Percentiles rank a stretch among this genome's conserved stretches.
phyloP scores from a whole-genome alignment of 768 basidiomycete genomes.

The Tricholoma furcatifolium region DNA sequence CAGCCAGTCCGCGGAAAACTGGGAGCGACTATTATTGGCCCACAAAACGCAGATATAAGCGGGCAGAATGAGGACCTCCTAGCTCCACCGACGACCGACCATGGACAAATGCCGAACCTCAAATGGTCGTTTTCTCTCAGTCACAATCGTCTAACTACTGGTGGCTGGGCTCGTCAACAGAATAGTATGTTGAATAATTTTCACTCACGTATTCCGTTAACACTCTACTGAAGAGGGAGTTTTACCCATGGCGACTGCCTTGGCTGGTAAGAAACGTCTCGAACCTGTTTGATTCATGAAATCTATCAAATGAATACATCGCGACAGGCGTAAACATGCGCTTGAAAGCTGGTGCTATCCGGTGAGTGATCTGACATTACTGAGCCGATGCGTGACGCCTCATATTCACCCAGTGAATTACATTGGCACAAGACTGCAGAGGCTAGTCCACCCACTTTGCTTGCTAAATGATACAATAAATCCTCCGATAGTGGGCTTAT shows the following conservation, averaged over 20 bases:
- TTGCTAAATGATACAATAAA: background rate
- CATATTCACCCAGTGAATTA: constrained; percentile 39
- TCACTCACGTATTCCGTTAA: background rate
- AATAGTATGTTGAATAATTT: constrained; percentile 39
- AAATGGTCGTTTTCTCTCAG: constrained; percentile 68
- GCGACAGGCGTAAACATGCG: constrained; percentile 52
- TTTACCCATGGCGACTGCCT: constrained; percentile 47
- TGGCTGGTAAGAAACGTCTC: constrained; percentile 26
- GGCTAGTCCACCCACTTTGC: constrained; percentile 19
- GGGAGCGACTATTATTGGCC: constrained; percentile 52
- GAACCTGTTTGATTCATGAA: background rate
- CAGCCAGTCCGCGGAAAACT: constrained; percentile 43
- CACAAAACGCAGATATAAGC: constrained; percentile 54
- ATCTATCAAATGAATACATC: constrained; percentile 4
- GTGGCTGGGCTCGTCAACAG: constrained; percentile 69
- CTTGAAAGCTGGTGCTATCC: constrained; percentile 49
- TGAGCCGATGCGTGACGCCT: background rate
- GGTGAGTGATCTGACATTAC: constrained; percentile 25
- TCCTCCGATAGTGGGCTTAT: constrained; percentile 46
- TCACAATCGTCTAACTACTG: constrained; percentile 56
- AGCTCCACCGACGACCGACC: constrained; percentile 63
- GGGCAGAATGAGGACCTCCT: constrained; percentile 55
- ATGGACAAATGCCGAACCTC: constrained; percentile 51
- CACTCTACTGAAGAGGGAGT: constrained; percentile 31
- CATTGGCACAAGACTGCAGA: constrained; percentile 58